Evolutionary conservation across 331 rosid genomes (phyloP).

Genomic region (Malus hybrid): DNA sequence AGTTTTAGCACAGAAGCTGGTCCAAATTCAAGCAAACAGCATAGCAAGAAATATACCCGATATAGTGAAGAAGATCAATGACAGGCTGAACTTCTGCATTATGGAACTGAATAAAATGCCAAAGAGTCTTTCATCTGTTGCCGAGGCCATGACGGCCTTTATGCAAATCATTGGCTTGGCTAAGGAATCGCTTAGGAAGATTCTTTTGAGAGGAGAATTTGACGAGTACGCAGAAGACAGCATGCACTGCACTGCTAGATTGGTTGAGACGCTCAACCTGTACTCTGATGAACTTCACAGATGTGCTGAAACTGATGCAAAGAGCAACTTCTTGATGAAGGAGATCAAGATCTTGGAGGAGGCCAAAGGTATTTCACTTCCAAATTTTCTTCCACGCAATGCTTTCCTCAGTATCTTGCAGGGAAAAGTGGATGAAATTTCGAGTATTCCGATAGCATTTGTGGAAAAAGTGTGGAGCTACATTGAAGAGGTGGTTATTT

Average conservation of each 20-base stretch:
- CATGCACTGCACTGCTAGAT: conserved; percentile 58
- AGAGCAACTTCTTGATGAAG: conserved; percentile 14
- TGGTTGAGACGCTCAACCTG: conserved; percentile 32
- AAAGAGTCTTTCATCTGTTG: conserved; percentile 5
- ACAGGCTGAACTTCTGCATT: conserved; percentile 15
- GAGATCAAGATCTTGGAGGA: conserved; percentile 40
- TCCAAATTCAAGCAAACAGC: conserved; percentile 38
- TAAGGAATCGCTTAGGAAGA: conserved; percentile 37
- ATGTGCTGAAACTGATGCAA: conserved; percentile 9
- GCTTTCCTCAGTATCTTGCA: conserved; percentile 26
- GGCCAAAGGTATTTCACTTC: conserved; percentile 34
- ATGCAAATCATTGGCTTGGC: conserved; percentile 29
- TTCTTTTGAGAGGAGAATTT: conserved; percentile 16
- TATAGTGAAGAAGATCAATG: conserved; percentile 37
- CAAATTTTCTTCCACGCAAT: conserved; percentile 34
- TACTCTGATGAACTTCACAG: conserved; percentile 17
- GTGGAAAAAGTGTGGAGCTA: conserved; percentile 29
- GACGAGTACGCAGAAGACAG: conserved; percentile 8
- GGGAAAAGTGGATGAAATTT: conserved; percentile 24
- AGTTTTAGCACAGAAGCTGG: conserved; percentile 41
- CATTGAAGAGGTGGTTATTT: too few species aligned
- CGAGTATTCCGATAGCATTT: conserved; percentile 20
- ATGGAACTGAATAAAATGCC: conserved; percentile 32
- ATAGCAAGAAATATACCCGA: conserved; percentile 39
- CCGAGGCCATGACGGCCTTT: conserved; percentile 39